These are phyloP conservation scores for Paratinospora sagittata DNA, from an alignment of 164 flowering plant genomes.

Conservation along the genomic window DNA sequence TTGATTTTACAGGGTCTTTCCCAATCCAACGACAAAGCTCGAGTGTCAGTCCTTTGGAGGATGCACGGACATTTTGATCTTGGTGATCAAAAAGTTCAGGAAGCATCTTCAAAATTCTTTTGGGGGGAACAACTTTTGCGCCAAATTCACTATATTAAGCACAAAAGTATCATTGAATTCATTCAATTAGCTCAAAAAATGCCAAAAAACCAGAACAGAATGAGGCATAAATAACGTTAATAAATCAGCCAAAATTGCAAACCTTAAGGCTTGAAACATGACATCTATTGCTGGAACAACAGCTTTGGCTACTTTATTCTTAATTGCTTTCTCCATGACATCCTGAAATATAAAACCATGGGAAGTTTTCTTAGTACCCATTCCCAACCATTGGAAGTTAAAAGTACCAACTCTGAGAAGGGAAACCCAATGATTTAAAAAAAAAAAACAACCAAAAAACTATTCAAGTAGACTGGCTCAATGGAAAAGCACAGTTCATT, in stretches of 20 bases:
- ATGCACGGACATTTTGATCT: slow-evolving; percentile 98
- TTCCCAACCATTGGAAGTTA: background rate
- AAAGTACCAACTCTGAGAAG: background rate
- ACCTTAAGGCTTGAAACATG: slow-evolving; percentile 99
- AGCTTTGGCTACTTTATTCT: slow-evolving; percentile 96
- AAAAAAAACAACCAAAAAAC: background rate
- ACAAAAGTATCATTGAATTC: slow-evolving; percentile 3
- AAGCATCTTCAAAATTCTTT: slow-evolving; percentile 90
- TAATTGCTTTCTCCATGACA: slow-evolving; percentile 97
- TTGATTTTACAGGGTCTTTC: slow-evolving; percentile 89
- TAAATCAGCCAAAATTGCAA: slow-evolving; percentile 8
- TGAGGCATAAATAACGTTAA: background rate
- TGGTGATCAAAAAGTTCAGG: slow-evolving; percentile 99
- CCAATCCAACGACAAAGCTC: slow-evolving; percentile 99
- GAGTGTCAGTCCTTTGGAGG: slow-evolving; percentile 92
- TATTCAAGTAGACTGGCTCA: too few species aligned
- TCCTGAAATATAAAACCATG: slow-evolving; percentile 42
- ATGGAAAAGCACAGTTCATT: too few species aligned
- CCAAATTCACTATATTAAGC: slow-evolving; percentile 78
- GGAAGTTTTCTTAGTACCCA: background rate
- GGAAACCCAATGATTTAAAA: background rate
- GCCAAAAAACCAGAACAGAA: background rate
- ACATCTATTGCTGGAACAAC: slow-evolving; percentile 99
- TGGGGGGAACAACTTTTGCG: slow-evolving; percentile 87
- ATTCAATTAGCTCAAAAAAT: background rate